Percentiles rank a stretch among this genome's conserved stretches.
Conservation (phyloP, 2,329 filamentous ascomycete species). For the Pezicula radicicola region DNA sequence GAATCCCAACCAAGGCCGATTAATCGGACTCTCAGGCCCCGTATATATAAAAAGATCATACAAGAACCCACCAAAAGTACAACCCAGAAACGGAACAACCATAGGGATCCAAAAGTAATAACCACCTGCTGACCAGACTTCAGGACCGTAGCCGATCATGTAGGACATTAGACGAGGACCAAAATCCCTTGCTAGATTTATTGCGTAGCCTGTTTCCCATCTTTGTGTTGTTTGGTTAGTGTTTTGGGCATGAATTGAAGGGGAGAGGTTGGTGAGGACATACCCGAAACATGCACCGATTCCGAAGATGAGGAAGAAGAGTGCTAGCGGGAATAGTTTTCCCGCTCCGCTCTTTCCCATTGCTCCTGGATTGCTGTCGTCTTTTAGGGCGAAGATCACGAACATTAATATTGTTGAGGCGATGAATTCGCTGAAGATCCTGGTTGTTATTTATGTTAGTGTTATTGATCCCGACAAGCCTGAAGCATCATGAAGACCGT, state of each 20-base stretch:
- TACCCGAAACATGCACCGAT: conserved; percentile 65
- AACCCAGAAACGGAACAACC: conserved; percentile 66
- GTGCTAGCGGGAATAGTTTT: conserved; percentile 52
- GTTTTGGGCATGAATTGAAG: background rate
- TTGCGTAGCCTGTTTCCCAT: conserved; percentile 75
- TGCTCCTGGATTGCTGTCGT: conserved; percentile 41
- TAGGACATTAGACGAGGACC: conserved; percentile 65
- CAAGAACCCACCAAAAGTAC: conserved; percentile 59
- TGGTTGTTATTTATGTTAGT: too few relatives aligned
- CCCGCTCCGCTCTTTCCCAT: conserved; percentile 53
- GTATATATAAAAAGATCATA: conserved; percentile 70
- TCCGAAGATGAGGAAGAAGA: conserved; percentile 73
- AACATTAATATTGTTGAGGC: conserved; percentile 68
- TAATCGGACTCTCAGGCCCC: conserved; percentile 63
- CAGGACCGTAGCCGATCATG: conserved; percentile 63
- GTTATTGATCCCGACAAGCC: too few relatives aligned
- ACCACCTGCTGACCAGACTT: conserved; percentile 64
- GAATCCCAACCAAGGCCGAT: conserved; percentile 64
- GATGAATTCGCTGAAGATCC: conserved; percentile 69
- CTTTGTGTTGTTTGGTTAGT: conserved; percentile 25
- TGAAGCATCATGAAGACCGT: too few relatives aligned
- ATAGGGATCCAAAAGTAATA: conserved; percentile 79
- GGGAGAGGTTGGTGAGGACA: background rate
- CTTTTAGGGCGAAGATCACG: conserved; percentile 67
- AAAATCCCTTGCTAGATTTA: conserved; percentile 72